Evolutionary conservation across 2,329 filamentous ascomycete species (phyloP), one percentile per base, ranked within the genome.

Genomic region (Hansfordia pulvinata): DNA sequence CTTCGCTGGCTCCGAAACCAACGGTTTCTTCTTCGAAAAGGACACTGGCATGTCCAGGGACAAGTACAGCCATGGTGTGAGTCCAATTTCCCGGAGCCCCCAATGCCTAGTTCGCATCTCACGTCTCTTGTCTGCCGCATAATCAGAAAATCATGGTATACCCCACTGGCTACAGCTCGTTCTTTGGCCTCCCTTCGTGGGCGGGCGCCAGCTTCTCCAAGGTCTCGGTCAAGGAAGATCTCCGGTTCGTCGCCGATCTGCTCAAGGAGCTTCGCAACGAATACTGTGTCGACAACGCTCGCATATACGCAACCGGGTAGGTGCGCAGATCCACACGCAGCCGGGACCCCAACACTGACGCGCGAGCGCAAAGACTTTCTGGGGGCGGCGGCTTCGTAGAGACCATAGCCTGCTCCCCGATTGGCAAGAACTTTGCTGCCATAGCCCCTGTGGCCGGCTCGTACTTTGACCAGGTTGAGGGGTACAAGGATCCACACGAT

Each of bases 131-230:
- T n/a, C n/a, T n/a, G n/a, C n/a, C n/a, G n/a, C n/a, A n/a, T n/a
- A n/a, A n/a, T n/a, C 35, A 58, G 49, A 60, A 56, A 41, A 61
- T 62, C 20, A 52, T 62, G 44, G 50, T 62, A 6, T 64, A 61
- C 38, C 58, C 58, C 2, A 47, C 62, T n/a, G n/a, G n/a, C n/a
- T n/a, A n/a, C n/a, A n/a, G n/a, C n/a, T n/a, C n/a, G n/a, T n/a
- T n/a, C n/a, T n/a, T n/a, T n/a, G n/a, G n/a, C n/a, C n/a, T n/a
- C n/a, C n/a, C n/a, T n/a, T 50, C 47, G 8, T 64, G 59, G 57
- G 54, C 57, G 3, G 58, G 58, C 2, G 56, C 60, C 15, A 57
- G 46, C 27, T 62, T 62, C 39, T 58, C 58, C 13, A 40, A 44
- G 15, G 43, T 50, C 13, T 52, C 52, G 1, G 50, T 63, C 2